A percentile compares a stretch with the other conserved stretches of the same genome.
Conservation (phyloP, 2,329 filamentous ascomycete species). For the Peltaster fructicola region DNA sequence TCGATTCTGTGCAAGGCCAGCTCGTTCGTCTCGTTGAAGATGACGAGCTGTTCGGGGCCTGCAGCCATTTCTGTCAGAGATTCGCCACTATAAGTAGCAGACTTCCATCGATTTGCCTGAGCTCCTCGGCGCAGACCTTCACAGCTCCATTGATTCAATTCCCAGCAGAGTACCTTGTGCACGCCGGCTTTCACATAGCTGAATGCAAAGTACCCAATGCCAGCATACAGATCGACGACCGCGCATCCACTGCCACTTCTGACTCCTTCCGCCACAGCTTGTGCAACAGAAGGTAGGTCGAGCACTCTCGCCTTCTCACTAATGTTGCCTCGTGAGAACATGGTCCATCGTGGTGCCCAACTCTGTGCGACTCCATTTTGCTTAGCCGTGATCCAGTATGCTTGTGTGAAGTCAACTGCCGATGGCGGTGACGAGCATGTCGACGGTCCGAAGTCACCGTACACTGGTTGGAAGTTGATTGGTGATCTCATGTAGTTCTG, state of each 20-base stretch:
- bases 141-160: conserved; percentile 49
- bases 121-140: conserved; percentile 28
- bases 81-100: conserved; percentile 2
- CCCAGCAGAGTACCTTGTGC: conserved; percentile 61
- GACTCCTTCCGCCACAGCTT: conserved; percentile 17
- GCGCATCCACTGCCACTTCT: conserved; percentile 11
- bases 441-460: conserved; percentile 56
- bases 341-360: conserved; percentile 80
- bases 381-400: conserved; percentile 62
- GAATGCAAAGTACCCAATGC: conserved; percentile 88
- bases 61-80: conserved; percentile 1
- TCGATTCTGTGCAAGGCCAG: conserved; percentile 15
- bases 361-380: conserved; percentile 64
- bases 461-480: conserved; percentile 47
- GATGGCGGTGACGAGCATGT: conserved; percentile 13
- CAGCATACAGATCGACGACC: conserved; percentile 68
- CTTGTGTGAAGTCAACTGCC: conserved; percentile 39
- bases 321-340: conserved; percentile 86
- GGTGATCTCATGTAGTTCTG: conserved; percentile 64
- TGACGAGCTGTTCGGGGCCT: conserved; percentile 13
- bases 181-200: conserved; percentile 58
- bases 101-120: conserved; percentile 22
- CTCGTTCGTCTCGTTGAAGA: conserved; percentile 26
- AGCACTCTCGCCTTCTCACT: conserved; percentile 71
- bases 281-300: conserved; percentile 19